Evolutionary conservation across 768 basidiomycete genomes (phyloP).

Genomic region (Podaxis carcinomalis): DNA sequence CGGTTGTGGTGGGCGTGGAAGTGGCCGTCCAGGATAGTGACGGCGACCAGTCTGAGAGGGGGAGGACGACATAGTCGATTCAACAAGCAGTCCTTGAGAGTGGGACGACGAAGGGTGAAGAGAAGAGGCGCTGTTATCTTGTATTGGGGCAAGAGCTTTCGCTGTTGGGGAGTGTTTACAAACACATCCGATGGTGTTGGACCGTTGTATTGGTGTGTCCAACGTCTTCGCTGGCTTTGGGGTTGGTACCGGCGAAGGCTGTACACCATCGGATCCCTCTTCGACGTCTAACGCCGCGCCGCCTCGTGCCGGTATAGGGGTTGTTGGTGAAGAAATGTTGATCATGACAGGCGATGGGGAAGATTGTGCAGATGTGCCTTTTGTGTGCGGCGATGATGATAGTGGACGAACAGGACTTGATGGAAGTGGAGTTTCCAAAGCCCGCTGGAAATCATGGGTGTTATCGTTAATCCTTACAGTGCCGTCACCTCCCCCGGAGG

Average conservation of each 20-base stretch:
- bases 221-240: neutral
- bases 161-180: neutral
- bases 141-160: neutral
- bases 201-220: neutral
- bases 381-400: neutral
- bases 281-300: neutral
- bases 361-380: neutral
- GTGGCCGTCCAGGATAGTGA: conserved; percentile 54
- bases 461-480: neutral
- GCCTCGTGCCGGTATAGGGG: conserved; percentile 3
- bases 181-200: neutral
- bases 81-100: neutral
- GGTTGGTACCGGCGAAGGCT: conserved; percentile 5
- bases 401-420: conserved; percentile 3
- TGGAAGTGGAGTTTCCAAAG: conserved; percentile 8
- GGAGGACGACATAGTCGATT: conserved; percentile 22
- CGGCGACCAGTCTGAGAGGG: conserved; percentile 18
- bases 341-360: neutral
- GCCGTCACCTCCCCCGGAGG: neutral
- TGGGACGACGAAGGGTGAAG: conserved; percentile 7
- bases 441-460: neutral
- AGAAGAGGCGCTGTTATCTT: neutral
- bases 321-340: conserved; percentile 11
- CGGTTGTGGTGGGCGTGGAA: conserved; percentile 45
- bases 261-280: neutral